Conservation (phyloP, 345 rosid species). For the Ricinus communis region DNA sequence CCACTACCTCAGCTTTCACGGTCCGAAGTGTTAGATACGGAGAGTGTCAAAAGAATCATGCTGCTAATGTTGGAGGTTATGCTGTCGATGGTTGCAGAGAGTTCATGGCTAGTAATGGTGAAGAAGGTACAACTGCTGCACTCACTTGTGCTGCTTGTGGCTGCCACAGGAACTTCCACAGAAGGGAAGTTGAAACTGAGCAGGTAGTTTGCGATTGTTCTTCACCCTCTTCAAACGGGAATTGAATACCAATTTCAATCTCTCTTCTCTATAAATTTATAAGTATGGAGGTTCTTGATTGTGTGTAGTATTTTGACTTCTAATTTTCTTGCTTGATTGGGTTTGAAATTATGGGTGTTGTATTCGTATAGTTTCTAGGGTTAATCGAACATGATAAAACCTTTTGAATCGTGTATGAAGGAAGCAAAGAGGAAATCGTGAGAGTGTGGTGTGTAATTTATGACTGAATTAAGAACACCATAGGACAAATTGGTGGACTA, state of each 20-base stretch:
- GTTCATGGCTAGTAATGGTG: conserved; percentile 69
- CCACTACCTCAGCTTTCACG: conserved; percentile 39
- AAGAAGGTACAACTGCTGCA: conserved; percentile 28
- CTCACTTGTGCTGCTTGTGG: conserved; percentile 42
- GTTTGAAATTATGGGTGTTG: background rate
- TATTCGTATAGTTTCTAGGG: conserved; percentile 3
- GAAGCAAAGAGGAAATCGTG: background rate
- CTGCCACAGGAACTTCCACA: conserved; percentile 36
- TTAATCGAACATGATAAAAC: background rate
- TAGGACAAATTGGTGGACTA: background rate
- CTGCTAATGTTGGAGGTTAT: conserved; percentile 63
- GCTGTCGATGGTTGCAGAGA: conserved; percentile 86
- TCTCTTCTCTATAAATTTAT: background rate
- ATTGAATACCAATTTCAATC: background rate
- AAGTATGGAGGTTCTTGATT: background rate
- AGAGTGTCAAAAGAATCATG: conserved; percentile 84
- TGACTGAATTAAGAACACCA: background rate
- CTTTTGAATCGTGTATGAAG: background rate
- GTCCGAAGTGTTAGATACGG: conserved; percentile 53
- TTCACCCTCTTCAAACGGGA: conserved; percentile 41
- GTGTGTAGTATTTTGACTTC: conserved; percentile 6
- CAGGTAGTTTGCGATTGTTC: conserved; percentile 54
- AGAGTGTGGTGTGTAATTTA: conserved; percentile 8
- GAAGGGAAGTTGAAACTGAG: conserved; percentile 51
- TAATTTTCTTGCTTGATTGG: conserved; percentile 2